Conservation (phyloP, 2,329 filamentous ascomycete species). For the Claviceps purpurea region DNA sequence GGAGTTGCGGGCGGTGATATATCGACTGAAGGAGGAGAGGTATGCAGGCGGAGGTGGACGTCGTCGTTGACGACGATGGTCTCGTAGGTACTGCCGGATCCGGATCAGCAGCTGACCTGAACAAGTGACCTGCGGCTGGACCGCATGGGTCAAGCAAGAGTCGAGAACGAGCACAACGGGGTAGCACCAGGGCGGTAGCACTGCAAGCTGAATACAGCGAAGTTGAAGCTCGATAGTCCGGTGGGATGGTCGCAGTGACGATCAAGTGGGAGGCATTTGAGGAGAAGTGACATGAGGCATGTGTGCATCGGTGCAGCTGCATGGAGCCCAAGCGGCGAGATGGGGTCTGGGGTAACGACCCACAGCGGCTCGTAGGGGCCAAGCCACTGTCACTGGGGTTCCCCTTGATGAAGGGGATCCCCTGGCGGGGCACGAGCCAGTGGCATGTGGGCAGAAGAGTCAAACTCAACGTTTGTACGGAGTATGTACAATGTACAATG, state of each 20-base stretch:
- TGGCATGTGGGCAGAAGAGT: too few species aligned
- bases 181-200: constrained; percentile 3
- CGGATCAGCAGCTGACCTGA: constrained; percentile 12
- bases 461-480: too few species aligned
- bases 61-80: constrained; percentile 8
- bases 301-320: too few species aligned
- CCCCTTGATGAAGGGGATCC: too few species aligned
- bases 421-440: too few species aligned
- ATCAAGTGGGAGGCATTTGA: not conserved
- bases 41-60: constrained; percentile 2
- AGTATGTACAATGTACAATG: not conserved
- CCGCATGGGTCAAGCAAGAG: not conserved
- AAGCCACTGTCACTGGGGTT: too few species aligned
- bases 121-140: constrained; percentile 2
- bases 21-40: constrained; percentile 12
- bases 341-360: too few species aligned
- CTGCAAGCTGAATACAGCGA: not conserved
- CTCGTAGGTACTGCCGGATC: constrained; percentile 11
- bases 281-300: too few species aligned
- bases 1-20: constrained; percentile 13
- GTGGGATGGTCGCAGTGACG: too few species aligned
- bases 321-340: too few species aligned
- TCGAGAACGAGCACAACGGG: not conserved
- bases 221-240: too few species aligned
- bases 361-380: too few species aligned